These are phyloP conservation scores for Epicoccum sorghinum DNA, from an alignment of 2,329 filamentous ascomycete species.

Conservation along the genomic window DNA sequence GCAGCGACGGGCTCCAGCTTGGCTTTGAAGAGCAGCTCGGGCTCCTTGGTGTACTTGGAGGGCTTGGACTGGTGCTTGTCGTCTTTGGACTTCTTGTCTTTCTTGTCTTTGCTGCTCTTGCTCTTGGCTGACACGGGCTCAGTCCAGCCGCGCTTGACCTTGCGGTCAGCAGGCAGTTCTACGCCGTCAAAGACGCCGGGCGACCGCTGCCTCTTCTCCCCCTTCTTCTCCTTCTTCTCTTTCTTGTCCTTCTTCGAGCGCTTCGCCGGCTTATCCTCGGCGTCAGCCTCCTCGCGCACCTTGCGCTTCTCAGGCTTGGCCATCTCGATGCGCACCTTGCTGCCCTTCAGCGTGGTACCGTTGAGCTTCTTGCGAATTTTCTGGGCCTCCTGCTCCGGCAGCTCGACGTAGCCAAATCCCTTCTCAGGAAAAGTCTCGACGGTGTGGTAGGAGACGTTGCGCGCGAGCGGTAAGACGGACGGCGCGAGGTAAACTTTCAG, in stretches of 20 bases:
- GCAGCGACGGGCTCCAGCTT: constrained; percentile 63
- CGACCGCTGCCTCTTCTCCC: constrained; percentile 49
- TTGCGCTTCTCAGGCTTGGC: constrained; percentile 70
- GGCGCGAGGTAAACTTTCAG: constrained; percentile 74
- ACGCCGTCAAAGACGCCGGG: constrained; percentile 68
- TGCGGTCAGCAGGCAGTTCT: constrained; percentile 73
- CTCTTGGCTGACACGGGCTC: constrained; percentile 60
- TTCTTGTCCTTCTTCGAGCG: constrained; percentile 53
- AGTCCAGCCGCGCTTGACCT: constrained; percentile 90
- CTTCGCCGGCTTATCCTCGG: constrained; percentile 55
- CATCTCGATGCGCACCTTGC: constrained; percentile 83
- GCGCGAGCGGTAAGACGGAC: constrained; percentile 68
- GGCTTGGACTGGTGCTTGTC: constrained; percentile 63
- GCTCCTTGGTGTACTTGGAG: constrained; percentile 80
- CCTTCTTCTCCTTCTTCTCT: constrained; percentile 37
- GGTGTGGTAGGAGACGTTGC: constrained; percentile 85
- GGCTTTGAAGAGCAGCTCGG: constrained; percentile 86
- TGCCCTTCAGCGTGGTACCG: constrained; percentile 81
- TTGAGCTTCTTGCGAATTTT: constrained; percentile 91
- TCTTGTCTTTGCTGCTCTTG: constrained; percentile 56
- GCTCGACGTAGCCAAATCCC: constrained; percentile 86
- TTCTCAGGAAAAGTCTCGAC: constrained; percentile 88
- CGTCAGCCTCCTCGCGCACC: constrained; percentile 44
- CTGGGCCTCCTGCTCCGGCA: constrained; percentile 82
- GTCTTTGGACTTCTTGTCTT: constrained; percentile 63